A percentile compares a stretch with the other conserved stretches of the same genome.
Evolutionary conservation across 768 basidiomycete genomes (phyloP).

Genomic region (Rhizopogon vinicolor): DNA sequence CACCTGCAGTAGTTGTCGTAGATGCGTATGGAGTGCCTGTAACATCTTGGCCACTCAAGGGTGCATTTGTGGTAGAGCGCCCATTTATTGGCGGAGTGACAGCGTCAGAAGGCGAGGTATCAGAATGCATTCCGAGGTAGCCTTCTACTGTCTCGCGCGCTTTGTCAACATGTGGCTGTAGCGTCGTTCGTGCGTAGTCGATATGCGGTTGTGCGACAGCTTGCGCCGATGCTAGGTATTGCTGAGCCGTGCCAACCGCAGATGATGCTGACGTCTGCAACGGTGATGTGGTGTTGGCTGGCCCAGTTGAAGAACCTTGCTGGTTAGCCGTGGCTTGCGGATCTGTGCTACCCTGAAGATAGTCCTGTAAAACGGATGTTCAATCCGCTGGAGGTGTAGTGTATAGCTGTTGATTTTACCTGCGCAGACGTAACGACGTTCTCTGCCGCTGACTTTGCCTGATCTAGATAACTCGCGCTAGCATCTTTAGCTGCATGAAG

Average conservation of each 20-base stretch:
- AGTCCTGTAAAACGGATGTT: not conserved
- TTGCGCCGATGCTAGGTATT: constrained; percentile 19
- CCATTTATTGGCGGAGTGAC: constrained; percentile 8
- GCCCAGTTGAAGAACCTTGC: constrained; percentile 13
- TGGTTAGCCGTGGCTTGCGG: constrained; percentile 3
- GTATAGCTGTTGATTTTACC: constrained; percentile 20
- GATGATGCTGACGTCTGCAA: constrained; percentile 27
- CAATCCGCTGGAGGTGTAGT: not conserved
- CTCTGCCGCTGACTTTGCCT: constrained; percentile 46
- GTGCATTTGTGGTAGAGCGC: constrained; percentile 30
- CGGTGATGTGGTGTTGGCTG: constrained; percentile 23
- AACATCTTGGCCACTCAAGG: constrained; percentile 32
- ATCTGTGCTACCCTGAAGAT: constrained; percentile 1
- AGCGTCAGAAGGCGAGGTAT: constrained; percentile 1
- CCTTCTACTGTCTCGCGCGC: constrained; percentile 16
- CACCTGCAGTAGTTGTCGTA: constrained; percentile 4
- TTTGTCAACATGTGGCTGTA: constrained; percentile 28
- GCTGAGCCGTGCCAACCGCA: constrained; percentile 27
- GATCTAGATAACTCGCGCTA: constrained; percentile 47
- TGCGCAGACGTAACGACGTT: constrained; percentile 41
- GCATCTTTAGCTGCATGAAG: constrained; percentile 42
- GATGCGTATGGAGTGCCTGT: constrained; percentile 24
- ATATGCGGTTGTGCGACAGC: constrained; percentile 22
- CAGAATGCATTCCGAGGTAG: constrained; percentile 9
- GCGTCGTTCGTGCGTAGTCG: constrained; percentile 15